Conservation (phyloP, 371 early-diverging fungal genomes). For the Nematocida displodere region DNA sequence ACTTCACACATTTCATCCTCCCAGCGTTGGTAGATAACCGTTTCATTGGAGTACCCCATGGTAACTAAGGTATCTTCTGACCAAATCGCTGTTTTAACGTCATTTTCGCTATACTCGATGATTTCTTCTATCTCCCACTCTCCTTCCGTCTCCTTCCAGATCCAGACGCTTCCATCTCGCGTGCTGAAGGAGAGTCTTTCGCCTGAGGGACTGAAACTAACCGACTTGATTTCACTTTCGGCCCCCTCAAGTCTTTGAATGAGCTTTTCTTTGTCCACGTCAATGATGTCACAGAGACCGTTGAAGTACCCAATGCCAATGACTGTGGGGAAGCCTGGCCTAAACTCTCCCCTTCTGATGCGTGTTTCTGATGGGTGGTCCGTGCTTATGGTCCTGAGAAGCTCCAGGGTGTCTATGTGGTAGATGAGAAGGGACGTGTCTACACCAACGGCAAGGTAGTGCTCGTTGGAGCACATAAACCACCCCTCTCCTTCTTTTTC, state of each 20-base stretch:
- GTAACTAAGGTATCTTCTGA: background rate
- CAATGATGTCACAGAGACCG: constrained; percentile 36
- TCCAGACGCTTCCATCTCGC: constrained; percentile 35
- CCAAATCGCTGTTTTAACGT: constrained; percentile 32
- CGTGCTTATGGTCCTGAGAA: background rate
- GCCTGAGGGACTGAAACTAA: background rate
- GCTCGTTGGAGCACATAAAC: background rate
- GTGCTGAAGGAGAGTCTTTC: constrained; percentile 20
- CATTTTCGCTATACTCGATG: constrained; percentile 51
- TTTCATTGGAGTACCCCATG: constrained; percentile 18
- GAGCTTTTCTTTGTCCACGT: background rate
- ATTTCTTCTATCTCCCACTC: constrained; percentile 50
- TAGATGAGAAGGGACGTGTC: background rate
- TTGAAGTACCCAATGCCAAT: constrained; percentile 24
- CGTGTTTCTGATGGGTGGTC: constrained; percentile 3
- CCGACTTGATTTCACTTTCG: constrained; percentile 26
- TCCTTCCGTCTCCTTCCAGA: constrained; percentile 19
- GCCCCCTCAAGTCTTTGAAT: constrained; percentile 26
- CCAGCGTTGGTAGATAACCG: constrained; percentile 36
- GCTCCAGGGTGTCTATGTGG: background rate
- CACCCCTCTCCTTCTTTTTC: background rate
- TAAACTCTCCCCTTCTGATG: background rate
- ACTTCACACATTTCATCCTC: constrained; percentile 36
- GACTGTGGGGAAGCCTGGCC: background rate
- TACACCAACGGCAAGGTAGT: background rate